Conservation (phyloP, 306 rosid species). For the Fragaria vesca region DNA sequence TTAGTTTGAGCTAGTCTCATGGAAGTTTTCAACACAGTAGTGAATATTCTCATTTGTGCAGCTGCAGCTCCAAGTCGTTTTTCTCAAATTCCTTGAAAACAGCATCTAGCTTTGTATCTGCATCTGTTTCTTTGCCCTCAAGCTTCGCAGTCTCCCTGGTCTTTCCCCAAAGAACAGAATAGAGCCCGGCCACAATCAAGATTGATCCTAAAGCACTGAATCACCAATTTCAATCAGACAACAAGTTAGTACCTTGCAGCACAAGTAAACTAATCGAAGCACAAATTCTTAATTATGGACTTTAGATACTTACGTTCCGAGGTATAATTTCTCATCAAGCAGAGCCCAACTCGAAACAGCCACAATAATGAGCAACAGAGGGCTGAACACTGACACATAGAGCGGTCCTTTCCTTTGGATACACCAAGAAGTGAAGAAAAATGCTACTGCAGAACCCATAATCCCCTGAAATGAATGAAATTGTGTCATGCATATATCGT, state of each 20-base stretch:
- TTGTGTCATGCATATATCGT: not conserved
- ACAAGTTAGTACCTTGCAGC: not conserved
- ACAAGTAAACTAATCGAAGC: not conserved
- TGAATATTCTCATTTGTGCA: conserved; percentile 1
- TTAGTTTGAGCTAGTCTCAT: not conserved
- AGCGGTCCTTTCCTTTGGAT: conserved; percentile 76
- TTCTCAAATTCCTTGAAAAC: not conserved
- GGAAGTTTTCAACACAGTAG: not conserved
- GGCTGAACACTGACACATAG: conserved; percentile 67
- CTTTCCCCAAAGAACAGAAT: conserved; percentile 81
- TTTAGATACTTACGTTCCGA: conserved; percentile 59
- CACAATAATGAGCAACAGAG: conserved; percentile 56
- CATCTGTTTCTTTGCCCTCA: not conserved
- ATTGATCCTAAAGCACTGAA: conserved; percentile 57
- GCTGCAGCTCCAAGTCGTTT: conserved; percentile 18
- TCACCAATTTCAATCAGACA: not conserved
- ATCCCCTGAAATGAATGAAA: conserved; percentile 43
- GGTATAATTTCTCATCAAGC: conserved; percentile 51
- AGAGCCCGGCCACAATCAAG: conserved; percentile 62
- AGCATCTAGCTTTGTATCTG: not conserved
- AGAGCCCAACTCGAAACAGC: conserved; percentile 69
- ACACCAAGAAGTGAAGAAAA: conserved; percentile 56
- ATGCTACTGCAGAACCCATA: conserved; percentile 51
- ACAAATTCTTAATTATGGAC: not conserved
- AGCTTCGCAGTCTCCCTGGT: conserved; percentile 37